Evolutionary conservation across 306 rosid genomes (phyloP), one percentile per base, ranked within the genome.

Genomic region (Vigna nakashimae): DNA sequence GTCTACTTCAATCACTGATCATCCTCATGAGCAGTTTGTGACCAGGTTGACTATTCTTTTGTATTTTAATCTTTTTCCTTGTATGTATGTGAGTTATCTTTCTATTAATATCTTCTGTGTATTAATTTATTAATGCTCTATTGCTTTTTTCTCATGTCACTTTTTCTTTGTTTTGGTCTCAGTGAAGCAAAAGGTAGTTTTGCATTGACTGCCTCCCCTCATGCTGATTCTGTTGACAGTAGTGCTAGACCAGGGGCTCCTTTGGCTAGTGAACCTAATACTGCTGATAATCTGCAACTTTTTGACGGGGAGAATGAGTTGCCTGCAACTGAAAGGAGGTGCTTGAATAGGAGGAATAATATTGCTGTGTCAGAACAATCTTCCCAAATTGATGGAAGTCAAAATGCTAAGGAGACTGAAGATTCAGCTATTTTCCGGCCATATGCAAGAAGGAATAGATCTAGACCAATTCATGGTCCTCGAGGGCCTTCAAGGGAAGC

Each of bases 161-260:
- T 34, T 50, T 74, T 49, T 53, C 73, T 68, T 46, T 49, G 71
- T 49, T 73, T 11, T 81, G 24, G 80, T 70, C 57, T 73, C 85
- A 92, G 98, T 71, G 98, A 92, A 84, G 92, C 94, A 32, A 92
- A 89, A 86, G 94, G 92, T 80, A 92, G 96, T 86, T 90, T 89
- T 85, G 94, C 90, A 36, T 87, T 87, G 90, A 82, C 98, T 83
- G 91, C 96, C 71, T 92, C 98, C 63, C 92, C 96, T 42, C 94
- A 70, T 82, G 90, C 96, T 68, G 98, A 90, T 73, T 92, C 96
- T 65, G 92, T 90, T 46, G 96, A 92, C 83, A 92, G 98, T 81
- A 90, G 92, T 84, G 92, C 91, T 75, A 88, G 88, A 59, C 98
- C 92, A 12, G 92, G 87, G 83, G 86, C 74, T 79, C 87, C 89